A percentile compares a stretch with the other conserved stretches of the same genome.
Evolutionary conservation across 2,329 filamentous ascomycete species (phyloP).

Genomic region (Penicillium sclerotiorum): DNA sequence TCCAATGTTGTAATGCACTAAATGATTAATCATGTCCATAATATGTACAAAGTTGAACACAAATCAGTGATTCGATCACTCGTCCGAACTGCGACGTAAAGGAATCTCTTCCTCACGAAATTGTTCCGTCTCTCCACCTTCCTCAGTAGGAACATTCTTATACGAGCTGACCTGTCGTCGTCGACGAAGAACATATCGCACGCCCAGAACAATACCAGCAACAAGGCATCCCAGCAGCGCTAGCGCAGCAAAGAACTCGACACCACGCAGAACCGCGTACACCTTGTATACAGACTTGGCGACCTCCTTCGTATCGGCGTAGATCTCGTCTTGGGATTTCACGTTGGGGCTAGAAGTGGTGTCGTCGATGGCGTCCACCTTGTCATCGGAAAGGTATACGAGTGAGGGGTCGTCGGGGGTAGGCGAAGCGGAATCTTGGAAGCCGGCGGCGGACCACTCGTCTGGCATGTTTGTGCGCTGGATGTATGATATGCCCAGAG

Average conservation of each 20-base stretch:
- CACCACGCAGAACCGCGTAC: conserved; percentile 27
- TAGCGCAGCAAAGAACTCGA: conserved; percentile 6
- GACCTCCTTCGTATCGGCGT: conserved; percentile 15
- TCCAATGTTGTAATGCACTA: not conserved
- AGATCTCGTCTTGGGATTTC: not conserved
- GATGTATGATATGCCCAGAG: conserved; percentile 24
- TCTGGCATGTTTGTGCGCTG: conserved; percentile 23
- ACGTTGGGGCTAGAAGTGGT: not conserved
- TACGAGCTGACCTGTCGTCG: conserved; percentile 25
- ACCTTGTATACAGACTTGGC: conserved; percentile 23
- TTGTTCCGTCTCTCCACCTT: conserved; percentile 10
- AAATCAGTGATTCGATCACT: not conserved
- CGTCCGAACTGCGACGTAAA: not conserved
- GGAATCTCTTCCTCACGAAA: conserved; percentile 12
- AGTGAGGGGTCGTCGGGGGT: conserved; percentile 23
- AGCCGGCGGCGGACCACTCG: conserved; percentile 29
- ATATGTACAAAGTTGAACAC: not conserved
- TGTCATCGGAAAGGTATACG: conserved; percentile 1
- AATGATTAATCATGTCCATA: too few species aligned
- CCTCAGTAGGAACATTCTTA: conserved; percentile 27
- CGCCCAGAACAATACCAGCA: conserved; percentile 21
- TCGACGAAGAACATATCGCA: conserved; percentile 18
- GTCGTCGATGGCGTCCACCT: not conserved
- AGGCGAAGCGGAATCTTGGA: conserved; percentile 17
- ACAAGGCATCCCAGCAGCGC: conserved; percentile 2